phyloP scores from a whole-genome alignment of 257 asterid species.

The Prunella vulgaris region DNA sequence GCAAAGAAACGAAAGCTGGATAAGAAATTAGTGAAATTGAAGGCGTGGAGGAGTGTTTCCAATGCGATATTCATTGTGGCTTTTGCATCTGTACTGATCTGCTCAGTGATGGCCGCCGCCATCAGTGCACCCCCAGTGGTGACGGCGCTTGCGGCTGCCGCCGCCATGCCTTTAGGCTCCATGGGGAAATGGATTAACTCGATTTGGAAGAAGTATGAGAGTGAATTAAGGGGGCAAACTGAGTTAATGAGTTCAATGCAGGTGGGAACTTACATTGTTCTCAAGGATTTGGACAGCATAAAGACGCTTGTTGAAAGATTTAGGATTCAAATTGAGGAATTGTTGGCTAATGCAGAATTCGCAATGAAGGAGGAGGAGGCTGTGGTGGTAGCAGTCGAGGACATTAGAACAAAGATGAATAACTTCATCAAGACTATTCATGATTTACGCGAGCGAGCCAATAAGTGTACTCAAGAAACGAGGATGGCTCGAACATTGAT shows the following conservation, averaged over 20 bases:
- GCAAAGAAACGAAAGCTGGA: conserved; percentile 57
- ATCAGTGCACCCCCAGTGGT: conserved; percentile 73
- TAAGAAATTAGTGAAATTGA: conserved; percentile 37
- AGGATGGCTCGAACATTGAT: conserved; percentile 63
- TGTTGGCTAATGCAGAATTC: conserved; percentile 52
- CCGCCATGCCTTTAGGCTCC: conserved; percentile 73
- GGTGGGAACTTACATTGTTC: conserved; percentile 45
- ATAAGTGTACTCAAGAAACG: conserved; percentile 59
- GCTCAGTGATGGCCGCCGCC: conserved; percentile 89
- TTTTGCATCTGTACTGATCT: conserved; percentile 60
- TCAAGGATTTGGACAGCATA: conserved; percentile 57
- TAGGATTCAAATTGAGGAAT: conserved; percentile 49
- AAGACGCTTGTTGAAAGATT: conserved; percentile 49
- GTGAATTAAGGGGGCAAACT: conserved; percentile 50
- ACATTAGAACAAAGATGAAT: conserved; percentile 52
- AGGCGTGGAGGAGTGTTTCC: conserved; percentile 66
- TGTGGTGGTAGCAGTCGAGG: conserved; percentile 57
- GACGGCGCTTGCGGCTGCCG: conserved; percentile 79
- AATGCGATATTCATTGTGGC: conserved; percentile 65
- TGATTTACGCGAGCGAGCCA: conserved; percentile 47
- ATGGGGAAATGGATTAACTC: conserved; percentile 78
- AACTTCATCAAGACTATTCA: conserved; percentile 51
- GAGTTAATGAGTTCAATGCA: conserved; percentile 54
- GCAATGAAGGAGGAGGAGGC: conserved; percentile 55
- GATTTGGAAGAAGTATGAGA: conserved; percentile 67